phyloP scores from a whole-genome alignment of 1,284 basidiomycete genomes.

The Cronartium quercuum region DNA sequence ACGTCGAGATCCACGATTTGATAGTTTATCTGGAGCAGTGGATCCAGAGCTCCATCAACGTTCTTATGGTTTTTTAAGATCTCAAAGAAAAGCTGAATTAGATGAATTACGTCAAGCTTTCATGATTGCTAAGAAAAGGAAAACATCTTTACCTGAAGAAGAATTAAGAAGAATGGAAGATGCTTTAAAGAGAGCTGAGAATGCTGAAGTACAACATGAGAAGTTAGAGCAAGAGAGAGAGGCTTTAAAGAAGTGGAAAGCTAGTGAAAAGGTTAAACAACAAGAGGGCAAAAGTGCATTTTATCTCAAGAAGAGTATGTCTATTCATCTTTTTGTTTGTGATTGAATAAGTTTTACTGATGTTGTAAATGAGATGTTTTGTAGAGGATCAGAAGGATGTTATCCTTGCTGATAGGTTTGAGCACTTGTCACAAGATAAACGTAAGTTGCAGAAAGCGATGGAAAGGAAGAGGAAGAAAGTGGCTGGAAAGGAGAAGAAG shows the following conservation, averaged over 20 bases:
- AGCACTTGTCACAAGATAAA: slow-evolving; percentile 31
- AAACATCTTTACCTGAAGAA: background rate
- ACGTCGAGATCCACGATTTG: slow-evolving; percentile 30
- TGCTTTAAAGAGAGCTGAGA: slow-evolving; percentile 1
- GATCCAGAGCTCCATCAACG: slow-evolving; percentile 4
- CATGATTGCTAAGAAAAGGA: background rate
- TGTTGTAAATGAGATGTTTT: background rate
- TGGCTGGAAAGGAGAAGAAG: slow-evolving; percentile 32
- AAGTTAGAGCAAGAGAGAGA: slow-evolving; percentile 18
- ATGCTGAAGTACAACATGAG: slow-evolving; percentile 5
- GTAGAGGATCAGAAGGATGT: slow-evolving; percentile 35
- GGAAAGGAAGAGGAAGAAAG: slow-evolving; percentile 28
- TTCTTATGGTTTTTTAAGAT: slow-evolving; percentile 14
- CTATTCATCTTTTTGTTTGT: background rate
- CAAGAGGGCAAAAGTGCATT: slow-evolving; percentile 32
- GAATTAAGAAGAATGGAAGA: background rate
- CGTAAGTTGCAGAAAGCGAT: slow-evolving; percentile 22
- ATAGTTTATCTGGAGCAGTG: slow-evolving; percentile 11
- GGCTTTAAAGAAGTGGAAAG: slow-evolving; percentile 24
- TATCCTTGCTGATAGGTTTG: slow-evolving; percentile 16
- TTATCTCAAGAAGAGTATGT: slow-evolving; percentile 26
- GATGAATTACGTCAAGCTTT: background rate
- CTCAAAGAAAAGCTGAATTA: slow-evolving; percentile 7
- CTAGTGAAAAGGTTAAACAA: slow-evolving; percentile 8
- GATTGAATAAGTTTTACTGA: background rate